Conservation (phyloP, 1,139 yeast genomes). For the Taphrina confusa region DNA sequence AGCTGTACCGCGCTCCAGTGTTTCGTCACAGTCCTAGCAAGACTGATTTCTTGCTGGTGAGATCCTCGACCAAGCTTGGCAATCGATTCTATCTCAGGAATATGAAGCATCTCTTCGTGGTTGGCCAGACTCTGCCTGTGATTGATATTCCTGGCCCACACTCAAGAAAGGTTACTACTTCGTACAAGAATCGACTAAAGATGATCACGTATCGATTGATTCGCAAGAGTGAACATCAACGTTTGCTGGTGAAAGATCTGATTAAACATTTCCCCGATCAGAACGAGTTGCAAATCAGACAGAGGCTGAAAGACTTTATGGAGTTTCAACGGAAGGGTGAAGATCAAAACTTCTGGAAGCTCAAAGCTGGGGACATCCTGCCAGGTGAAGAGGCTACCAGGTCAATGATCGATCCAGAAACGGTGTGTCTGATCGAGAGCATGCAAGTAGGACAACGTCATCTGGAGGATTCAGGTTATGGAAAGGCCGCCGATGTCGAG, state of each 20-base stretch:
- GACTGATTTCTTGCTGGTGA: slow-evolving; percentile 79
- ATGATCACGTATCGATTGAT: slow-evolving; percentile 91
- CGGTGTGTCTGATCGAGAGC: slow-evolving; percentile 78
- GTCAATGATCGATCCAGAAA: slow-evolving; percentile 91
- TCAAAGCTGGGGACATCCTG: slow-evolving; percentile 69
- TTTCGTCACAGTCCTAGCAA: slow-evolving; percentile 76
- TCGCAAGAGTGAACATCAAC: slow-evolving; percentile 70
- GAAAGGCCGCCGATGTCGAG: slow-evolving; percentile 52
- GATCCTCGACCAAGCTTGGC: slow-evolving; percentile 57
- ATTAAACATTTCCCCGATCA: slow-evolving; percentile 95
- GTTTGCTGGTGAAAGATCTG: slow-evolving; percentile 84
- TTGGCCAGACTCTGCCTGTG: slow-evolving; percentile 92
- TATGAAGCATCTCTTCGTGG: slow-evolving; percentile 73
- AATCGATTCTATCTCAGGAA: slow-evolving; percentile 64
- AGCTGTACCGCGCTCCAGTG: slow-evolving; percentile 89
- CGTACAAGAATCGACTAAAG: slow-evolving; percentile 83
- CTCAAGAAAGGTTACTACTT: slow-evolving; percentile 91
- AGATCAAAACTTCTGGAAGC: slow-evolving; percentile 94
- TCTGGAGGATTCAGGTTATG: slow-evolving; percentile 69
- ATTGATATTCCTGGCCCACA: slow-evolving; percentile 97
- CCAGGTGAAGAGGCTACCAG: slow-evolving; percentile 79
- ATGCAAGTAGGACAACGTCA: slow-evolving; percentile 92
- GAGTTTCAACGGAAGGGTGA: slow-evolving; percentile 93
- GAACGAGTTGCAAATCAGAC: slow-evolving; percentile 95
- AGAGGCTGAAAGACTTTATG: slow-evolving; percentile 94